Evolutionary conservation across 1,284 basidiomycete species (phyloP).

Genomic region (Hypsizygus ulmarius): DNA sequence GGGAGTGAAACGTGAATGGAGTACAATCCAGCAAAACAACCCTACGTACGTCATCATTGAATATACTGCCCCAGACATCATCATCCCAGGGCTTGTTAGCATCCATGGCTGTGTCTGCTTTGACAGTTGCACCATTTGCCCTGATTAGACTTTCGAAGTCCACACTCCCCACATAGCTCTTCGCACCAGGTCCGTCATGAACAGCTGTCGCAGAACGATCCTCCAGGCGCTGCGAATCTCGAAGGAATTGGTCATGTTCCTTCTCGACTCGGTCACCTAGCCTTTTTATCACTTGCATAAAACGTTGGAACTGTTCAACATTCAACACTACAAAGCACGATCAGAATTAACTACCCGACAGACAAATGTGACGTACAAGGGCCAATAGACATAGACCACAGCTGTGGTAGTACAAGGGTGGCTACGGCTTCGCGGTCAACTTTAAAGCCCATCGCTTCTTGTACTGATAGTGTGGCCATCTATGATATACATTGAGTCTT

Average conservation of each 20-base stretch:
- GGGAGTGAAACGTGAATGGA: background rate
- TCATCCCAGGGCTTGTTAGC: constrained; percentile 61
- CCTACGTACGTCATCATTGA: constrained; percentile 44
- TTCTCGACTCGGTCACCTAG: constrained; percentile 79
- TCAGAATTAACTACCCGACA: background rate
- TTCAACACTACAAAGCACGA: constrained; percentile 62
- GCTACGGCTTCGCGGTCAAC: constrained; percentile 95
- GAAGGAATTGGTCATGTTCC: constrained; percentile 82
- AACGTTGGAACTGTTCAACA: constrained; percentile 87
- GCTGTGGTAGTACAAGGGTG: constrained; percentile 87
- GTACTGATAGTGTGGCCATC: constrained; percentile 92
- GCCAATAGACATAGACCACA: constrained; percentile 98
- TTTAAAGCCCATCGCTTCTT: constrained; percentile 96
- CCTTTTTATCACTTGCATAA: constrained; percentile 79
- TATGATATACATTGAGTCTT: constrained; percentile 25
- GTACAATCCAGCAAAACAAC: background rate
- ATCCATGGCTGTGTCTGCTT: constrained; percentile 45
- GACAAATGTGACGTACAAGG: constrained; percentile 58
- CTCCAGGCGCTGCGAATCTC: constrained; percentile 80
- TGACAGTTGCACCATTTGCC: constrained; percentile 42
- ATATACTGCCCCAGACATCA: constrained; percentile 77
- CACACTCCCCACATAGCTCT: constrained; percentile 39
- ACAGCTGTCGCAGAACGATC: constrained; percentile 58
- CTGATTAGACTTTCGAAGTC: constrained; percentile 78
- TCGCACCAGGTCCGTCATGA: constrained; percentile 31